phyloP scores from a whole-genome alignment of 805 yeast species.

The Suhomyces pyralidae region DNA sequence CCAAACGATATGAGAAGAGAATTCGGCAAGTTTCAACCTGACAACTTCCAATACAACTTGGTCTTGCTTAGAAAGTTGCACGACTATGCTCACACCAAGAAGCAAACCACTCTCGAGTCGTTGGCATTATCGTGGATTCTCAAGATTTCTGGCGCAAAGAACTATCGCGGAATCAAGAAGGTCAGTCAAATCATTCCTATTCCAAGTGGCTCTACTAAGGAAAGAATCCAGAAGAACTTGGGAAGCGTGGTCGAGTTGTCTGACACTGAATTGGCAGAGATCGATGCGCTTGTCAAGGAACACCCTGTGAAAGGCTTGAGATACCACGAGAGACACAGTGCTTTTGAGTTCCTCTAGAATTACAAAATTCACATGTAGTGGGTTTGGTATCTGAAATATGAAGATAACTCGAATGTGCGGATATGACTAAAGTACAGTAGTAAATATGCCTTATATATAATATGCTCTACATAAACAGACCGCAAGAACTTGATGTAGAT shows the following conservation, averaged over 20 bases:
- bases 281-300: slow-evolving; percentile 44
- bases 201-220: slow-evolving; percentile 67
- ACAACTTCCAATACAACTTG: slow-evolving; percentile 54
- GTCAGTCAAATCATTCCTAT: slow-evolving; percentile 67
- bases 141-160: slow-evolving; percentile 64
- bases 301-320: slow-evolving; percentile 29
- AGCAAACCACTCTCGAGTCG: slow-evolving; percentile 57
- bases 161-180: slow-evolving; percentile 38
- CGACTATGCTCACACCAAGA: slow-evolving; percentile 46
- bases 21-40: slow-evolving; percentile 59
- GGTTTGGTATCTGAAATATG: no score
- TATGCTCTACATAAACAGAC: no score
- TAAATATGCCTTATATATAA: no score
- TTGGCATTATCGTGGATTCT: slow-evolving; percentile 43
- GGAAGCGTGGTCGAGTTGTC: slow-evolving; percentile 42
- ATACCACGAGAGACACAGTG: no score
- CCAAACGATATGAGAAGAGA: slow-evolving; percentile 52
- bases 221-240: slow-evolving; percentile 62
- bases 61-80: slow-evolving; percentile 47
- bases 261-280: slow-evolving; percentile 54
- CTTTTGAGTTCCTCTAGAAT: no score
- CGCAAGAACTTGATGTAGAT: no score
- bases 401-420: no score
- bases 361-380: no score
- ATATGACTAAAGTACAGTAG: no score